Percentiles rank a stretch among this genome's conserved stretches.
Conservation (phyloP, 106 monocot genomes). For the Cymbidium sinense region DNA sequence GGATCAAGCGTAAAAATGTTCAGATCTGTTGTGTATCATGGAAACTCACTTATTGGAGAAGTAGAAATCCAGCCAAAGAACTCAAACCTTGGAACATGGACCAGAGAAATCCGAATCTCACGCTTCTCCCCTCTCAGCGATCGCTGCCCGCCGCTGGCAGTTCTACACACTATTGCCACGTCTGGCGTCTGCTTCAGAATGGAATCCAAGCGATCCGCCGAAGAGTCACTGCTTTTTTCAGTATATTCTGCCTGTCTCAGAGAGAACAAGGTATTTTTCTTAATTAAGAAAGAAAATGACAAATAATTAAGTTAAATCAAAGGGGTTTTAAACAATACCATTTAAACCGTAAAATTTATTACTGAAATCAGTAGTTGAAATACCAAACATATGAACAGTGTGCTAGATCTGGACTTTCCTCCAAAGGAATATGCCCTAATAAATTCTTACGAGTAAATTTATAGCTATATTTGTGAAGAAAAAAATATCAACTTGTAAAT, state of each 20-base stretch:
- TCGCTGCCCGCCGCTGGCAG: constrained; percentile 34
- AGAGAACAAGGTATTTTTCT: constrained; percentile 86
- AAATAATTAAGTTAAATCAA: background rate
- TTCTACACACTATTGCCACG: constrained; percentile 74
- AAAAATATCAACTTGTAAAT: background rate
- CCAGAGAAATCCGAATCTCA: constrained; percentile 25
- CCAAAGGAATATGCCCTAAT: background rate
- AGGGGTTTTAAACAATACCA: background rate
- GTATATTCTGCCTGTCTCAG: constrained; percentile 73
- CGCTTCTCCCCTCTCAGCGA: constrained; percentile 24
- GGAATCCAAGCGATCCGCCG: constrained; percentile 51
- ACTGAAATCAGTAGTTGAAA: background rate
- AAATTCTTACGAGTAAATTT: background rate
- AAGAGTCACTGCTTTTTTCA: constrained; percentile 42
- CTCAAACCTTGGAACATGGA: constrained; percentile 12
- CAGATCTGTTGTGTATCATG: constrained; percentile 66
- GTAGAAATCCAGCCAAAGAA: constrained; percentile 56
- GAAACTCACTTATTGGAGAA: constrained; percentile 56
- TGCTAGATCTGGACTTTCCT: background rate
- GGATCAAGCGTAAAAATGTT: constrained; percentile 37
- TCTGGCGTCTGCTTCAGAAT: constrained; percentile 65
- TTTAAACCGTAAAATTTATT: background rate
- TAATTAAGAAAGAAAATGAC: constrained; percentile 1
- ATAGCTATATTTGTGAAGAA: background rate
- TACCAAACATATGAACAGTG: background rate